Conservation (phyloP, 1,284 basidiomycete species). For the Thelephora terrestris region DNA sequence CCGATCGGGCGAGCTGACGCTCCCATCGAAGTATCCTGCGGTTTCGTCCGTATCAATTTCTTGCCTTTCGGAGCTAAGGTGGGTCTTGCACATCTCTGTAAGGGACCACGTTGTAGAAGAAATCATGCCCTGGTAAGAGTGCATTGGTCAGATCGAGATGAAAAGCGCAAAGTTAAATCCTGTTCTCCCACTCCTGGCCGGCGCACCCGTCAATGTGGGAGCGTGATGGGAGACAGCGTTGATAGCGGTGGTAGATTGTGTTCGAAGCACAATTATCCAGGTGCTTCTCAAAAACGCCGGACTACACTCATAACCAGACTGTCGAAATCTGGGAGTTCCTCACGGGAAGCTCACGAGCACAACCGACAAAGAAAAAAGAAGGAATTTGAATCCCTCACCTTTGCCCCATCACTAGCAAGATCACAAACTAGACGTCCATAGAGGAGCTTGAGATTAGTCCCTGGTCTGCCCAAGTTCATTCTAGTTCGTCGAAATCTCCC, state of each 20-base stretch:
- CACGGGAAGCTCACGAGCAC: too few species aligned
- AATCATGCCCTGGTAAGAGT: conserved; percentile 69
- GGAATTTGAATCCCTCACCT: conserved; percentile 38
- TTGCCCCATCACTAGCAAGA: conserved; percentile 88
- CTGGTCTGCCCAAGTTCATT: conserved; percentile 75
- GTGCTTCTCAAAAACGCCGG: too few species aligned
- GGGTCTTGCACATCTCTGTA: conserved; percentile 91
- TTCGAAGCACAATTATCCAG: too few species aligned
- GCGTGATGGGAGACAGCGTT: too few species aligned
- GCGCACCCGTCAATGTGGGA: too few species aligned
- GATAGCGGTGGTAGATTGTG: too few species aligned
- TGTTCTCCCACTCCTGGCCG: too few species aligned
- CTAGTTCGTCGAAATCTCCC: conserved; percentile 84
- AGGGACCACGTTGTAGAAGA: conserved; percentile 95
- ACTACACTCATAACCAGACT: too few species aligned
- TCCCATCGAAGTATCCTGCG: conserved; percentile 82
- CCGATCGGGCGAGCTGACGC: conserved; percentile 66
- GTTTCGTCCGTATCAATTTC: conserved; percentile 97
- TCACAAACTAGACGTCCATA: conserved; percentile 88
- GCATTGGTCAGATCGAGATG: too few species aligned
- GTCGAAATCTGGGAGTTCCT: too few species aligned
- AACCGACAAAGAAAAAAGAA: not conserved
- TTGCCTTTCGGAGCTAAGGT: conserved; percentile 77
- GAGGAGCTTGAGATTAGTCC: conserved; percentile 77
- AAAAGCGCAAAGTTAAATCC: too few species aligned